Percentiles rank a stretch among this genome's conserved stretches.
Conservation (phyloP, 2,329 filamentous ascomycete species). For the Kalaharituber pfeilii region DNA sequence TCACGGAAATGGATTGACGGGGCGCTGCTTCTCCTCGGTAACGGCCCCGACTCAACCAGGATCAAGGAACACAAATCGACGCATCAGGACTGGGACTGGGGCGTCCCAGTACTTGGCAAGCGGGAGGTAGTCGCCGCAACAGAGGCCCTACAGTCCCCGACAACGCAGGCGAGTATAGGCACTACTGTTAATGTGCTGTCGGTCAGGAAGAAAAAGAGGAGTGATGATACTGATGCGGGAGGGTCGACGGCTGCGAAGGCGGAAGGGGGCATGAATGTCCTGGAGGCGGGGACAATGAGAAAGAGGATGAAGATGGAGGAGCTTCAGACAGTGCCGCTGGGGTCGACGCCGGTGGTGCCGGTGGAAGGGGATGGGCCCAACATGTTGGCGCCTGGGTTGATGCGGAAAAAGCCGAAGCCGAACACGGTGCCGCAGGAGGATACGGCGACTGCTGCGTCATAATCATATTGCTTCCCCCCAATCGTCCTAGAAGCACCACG, state of each 20-base stretch:
- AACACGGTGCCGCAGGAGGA: neutral
- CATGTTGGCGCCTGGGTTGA: neutral
- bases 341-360: neutral
- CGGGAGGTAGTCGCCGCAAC: slow-evolving; percentile 22
- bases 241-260: slow-evolving; percentile 24
- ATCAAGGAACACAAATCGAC: neutral
- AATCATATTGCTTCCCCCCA: too few species aligned
- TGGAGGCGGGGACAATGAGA: slow-evolving; percentile 35
- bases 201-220: slow-evolving; percentile 31
- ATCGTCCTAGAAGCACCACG: too few species aligned
- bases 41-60: neutral
- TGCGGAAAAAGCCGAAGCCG: neutral
- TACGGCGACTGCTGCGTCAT: too few species aligned
- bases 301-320: slow-evolving; percentile 38
- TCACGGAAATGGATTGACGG: slow-evolving; percentile 54
- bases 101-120: slow-evolving; percentile 34
- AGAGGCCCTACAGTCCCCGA: slow-evolving; percentile 2
- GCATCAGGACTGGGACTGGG: slow-evolving; percentile 31
- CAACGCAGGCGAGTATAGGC: slow-evolving; percentile 21
- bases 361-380: neutral
- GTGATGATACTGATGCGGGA: slow-evolving; percentile 7
- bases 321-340: neutral
- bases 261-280: slow-evolving; percentile 31
- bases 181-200: slow-evolving; percentile 37
- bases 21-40: slow-evolving; percentile 9